Percentiles rank a stretch among this genome's conserved stretches.
Conservation (phyloP, 805 yeast genomes). For the Metschnikowia kofuensis region DNA sequence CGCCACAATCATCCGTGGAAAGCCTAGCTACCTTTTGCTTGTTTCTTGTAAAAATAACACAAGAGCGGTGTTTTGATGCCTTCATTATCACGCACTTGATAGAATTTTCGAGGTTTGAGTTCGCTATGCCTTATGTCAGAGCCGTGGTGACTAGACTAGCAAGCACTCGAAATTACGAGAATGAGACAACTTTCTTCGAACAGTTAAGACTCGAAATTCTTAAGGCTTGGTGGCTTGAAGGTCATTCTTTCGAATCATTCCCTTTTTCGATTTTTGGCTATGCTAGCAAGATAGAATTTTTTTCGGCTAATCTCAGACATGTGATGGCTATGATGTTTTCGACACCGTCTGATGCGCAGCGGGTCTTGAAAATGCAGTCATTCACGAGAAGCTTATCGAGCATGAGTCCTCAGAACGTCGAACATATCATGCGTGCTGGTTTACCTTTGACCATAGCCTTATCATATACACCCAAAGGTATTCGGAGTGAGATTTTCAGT, state of each 20-base stretch:
- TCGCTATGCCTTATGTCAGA: constrained; percentile 29
- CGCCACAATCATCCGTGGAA: constrained; percentile 40
- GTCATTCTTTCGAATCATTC: constrained; percentile 28
- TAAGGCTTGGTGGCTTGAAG: constrained; percentile 43
- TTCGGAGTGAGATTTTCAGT: constrained; percentile 30
- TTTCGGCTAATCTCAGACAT: constrained; percentile 31
- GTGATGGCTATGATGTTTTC: constrained; percentile 36
- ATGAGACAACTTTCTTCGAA: constrained; percentile 25
- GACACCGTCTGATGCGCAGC: constrained; percentile 15
- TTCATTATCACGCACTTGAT: constrained; percentile 40
- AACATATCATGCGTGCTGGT: constrained; percentile 28
- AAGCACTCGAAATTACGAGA: constrained; percentile 7
- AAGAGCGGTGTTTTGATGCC: constrained; percentile 25
- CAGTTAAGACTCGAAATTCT: constrained; percentile 34
- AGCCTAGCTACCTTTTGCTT: constrained; percentile 34
- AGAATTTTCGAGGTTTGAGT: constrained; percentile 35
- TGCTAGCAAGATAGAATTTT: constrained; percentile 25
- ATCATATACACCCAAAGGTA: constrained; percentile 40
- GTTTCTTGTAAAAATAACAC: constrained; percentile 33
- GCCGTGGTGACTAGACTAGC: constrained; percentile 26
- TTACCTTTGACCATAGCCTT: constrained; percentile 42
- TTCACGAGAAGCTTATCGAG: constrained; percentile 9
- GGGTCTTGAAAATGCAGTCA: background rate
- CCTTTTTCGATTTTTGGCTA: constrained; percentile 44
- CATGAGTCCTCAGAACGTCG: constrained; percentile 12